Evolutionary conservation across 805 yeast genomes (phyloP).

Genomic region (Pichia kluyveri): DNA sequence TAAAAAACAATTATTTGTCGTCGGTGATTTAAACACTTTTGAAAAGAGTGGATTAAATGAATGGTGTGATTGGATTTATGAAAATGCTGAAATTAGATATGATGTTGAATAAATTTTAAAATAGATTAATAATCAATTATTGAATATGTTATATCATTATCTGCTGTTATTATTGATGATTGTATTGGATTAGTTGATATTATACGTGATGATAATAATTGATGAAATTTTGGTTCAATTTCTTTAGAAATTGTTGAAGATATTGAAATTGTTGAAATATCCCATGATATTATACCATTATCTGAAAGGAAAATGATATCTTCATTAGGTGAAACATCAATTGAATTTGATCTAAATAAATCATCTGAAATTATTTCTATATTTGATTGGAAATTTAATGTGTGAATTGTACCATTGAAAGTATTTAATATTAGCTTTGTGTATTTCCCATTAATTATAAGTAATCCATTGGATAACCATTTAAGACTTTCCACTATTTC

Average conservation of each 20-base stretch:
- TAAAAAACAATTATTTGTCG: slow-evolving; percentile 69
- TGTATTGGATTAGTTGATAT: not conserved
- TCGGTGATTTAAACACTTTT: slow-evolving; percentile 80
- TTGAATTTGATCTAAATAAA: not conserved
- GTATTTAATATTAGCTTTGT: not conserved
- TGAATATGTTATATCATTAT: not conserved
- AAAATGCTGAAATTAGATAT: slow-evolving; percentile 56
- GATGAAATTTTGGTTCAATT: not conserved
- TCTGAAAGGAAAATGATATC: not conserved
- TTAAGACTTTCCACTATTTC: not conserved
- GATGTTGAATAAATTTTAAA: too few relatives aligned
- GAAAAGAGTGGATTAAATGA: slow-evolving; percentile 35
- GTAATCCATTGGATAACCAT: not conserved
- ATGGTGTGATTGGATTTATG: slow-evolving; percentile 69
- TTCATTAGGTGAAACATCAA: not conserved
- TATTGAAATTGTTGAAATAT: not conserved
- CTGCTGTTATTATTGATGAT: not conserved
- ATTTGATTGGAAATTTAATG: not conserved
- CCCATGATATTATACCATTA: not conserved
- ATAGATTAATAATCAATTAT: too few relatives aligned
- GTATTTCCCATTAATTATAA: too few relatives aligned
- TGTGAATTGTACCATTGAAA: not conserved
- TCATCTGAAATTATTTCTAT: not conserved
- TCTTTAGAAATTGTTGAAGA: not conserved
- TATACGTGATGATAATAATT: not conserved